phyloP scores from a whole-genome alignment of 108 stramenopile genomes.

The Poteriospumella lacustris region DNA sequence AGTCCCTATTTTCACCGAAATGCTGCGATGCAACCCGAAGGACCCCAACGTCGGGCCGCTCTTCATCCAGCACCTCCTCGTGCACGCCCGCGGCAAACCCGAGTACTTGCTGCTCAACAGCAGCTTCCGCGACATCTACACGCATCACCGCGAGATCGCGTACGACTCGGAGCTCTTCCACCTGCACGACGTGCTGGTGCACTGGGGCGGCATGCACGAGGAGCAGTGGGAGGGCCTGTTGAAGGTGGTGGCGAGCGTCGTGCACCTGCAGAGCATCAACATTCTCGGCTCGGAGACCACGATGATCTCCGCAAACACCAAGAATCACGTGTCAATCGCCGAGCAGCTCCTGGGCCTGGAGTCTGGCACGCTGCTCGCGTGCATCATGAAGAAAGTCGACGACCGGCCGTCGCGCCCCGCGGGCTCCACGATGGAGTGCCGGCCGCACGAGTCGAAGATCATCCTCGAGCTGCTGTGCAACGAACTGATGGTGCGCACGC shows the following conservation, averaged over 20 bases:
- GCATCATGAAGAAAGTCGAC: neutral
- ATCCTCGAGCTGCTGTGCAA: neutral
- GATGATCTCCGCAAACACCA: neutral
- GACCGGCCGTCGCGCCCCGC: neutral
- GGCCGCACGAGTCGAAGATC: neutral
- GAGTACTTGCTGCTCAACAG: neutral
- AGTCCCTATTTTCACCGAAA: neutral
- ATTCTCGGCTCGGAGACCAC: slow-evolving; percentile 11
- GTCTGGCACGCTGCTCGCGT: neutral
- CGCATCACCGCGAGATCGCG: neutral
- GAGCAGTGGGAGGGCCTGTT: neutral
- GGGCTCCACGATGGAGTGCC: neutral
- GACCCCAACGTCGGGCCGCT: neutral
- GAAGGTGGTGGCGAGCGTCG: neutral
- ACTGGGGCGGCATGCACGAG: neutral
- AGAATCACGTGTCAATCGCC: neutral
- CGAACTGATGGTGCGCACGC: neutral
- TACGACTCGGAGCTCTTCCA: neutral
- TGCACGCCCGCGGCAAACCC: neutral
- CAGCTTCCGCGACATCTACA: neutral
- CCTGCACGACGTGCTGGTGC: neutral
- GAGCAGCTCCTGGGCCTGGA: slow-evolving; percentile 5
- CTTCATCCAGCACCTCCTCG: neutral
- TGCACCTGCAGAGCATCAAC: neutral
- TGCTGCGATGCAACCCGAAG: neutral